These are phyloP conservation scores for Rhododendron griersonianum DNA, from an alignment of 148 eudicot species.

Conservation along the genomic window DNA sequence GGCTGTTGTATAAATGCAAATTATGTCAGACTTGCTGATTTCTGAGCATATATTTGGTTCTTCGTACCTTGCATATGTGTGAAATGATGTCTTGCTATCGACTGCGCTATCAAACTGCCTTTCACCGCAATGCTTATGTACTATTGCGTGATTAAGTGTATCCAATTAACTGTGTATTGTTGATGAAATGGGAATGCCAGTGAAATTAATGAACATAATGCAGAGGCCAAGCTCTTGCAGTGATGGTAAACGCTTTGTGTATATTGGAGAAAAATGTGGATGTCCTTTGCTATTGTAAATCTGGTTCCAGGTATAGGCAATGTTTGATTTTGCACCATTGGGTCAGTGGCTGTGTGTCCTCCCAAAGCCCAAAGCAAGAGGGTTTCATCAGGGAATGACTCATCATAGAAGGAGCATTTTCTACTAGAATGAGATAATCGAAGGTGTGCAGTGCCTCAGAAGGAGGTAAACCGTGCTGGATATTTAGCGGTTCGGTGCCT, in stretches of 20 bases:
- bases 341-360: no score
- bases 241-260: neutral
- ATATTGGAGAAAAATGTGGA: neutral
- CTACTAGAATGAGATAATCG: neutral
- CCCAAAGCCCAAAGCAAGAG: no score
- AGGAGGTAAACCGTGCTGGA: neutral
- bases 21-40: neutral
- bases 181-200: neutral
- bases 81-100: neutral
- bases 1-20: neutral
- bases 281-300: neutral
- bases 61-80: neutral
- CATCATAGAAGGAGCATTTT: no score
- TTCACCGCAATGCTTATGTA: no score
- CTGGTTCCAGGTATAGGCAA: neutral
- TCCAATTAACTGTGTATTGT: neutral
- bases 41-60: neutral
- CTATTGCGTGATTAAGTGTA: neutral
- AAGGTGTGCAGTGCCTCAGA: neutral
- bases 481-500: neutral
- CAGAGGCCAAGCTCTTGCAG: neutral
- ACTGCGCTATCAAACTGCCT: neutral
- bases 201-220: neutral
- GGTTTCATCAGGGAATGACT: no score
- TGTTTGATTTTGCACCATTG: no score